Evolutionary conservation across 306 rosid species (phyloP), one percentile per base, ranked within the genome.

Genomic region (Elaeagnus macrophylla): DNA sequence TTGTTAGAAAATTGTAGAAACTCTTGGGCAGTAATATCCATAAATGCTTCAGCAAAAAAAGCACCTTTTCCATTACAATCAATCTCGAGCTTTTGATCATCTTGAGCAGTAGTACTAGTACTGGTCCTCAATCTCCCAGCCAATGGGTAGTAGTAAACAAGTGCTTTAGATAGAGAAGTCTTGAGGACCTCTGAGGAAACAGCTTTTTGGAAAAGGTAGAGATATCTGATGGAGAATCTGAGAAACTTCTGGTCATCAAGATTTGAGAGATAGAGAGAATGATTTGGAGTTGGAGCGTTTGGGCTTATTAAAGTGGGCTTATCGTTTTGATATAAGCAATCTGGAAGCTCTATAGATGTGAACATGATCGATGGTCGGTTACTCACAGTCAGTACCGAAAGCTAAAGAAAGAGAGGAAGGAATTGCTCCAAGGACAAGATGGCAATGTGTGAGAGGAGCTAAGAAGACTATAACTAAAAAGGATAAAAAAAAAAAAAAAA

Each of bases 21-120:
- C 15, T 81, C 80, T 17, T 74, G 61, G 9, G 74, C 78, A 36
- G 83, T 83, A 48, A 69, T 60, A 51, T 62, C 91, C 86, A 90
- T 80, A 72, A 78, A 86, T 36, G 91, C 95, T 66, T 90, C 86
- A 17, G 66, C 91, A 49, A 90, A 81, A 0, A 86, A 36, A 60
- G 79, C 95, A 45, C 97, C 97, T 72, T 86, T 67, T 47, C 76
- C 94, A 64, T 86, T 90, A 57, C 97, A 90, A 66, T 81, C 86
- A 20, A 90, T 83, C 50, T 78, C 77, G 12, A 91, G 81, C 73
- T 86, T 91, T 39, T 68, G 74, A 67, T 83, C 91, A 16, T 73
- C 57, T 10, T 59, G 56, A 20, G 59, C 39, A 17, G 4, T 25
- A 25, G 32, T 25, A 25, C 32, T 25, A 25, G 4, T 2, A 25